Evolutionary conservation across 345 rosid species (phyloP), one percentile per base, ranked within the genome.

Genomic region (Kandelia obovata): DNA sequence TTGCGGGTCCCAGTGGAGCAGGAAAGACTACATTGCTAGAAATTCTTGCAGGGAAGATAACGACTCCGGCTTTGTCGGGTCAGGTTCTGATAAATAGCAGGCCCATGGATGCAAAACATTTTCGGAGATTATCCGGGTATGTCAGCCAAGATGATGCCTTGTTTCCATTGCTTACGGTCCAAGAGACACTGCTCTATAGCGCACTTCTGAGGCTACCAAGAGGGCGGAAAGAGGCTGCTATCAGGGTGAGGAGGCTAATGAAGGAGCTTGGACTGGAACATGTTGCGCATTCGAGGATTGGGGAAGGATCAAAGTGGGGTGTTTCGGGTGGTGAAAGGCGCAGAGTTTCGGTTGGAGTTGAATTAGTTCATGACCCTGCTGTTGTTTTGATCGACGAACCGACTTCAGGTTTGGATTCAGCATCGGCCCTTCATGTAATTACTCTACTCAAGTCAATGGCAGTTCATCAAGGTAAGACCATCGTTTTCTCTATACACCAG

Each of bases 391-490:
- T 93, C 9, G 97, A 93, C 74, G 98, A 93, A 73, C 98, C 98
- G n/a, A 93, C 97, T 72, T 93, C 97, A 23, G 94, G 98, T 20
- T 73, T 93, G 80, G 98, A 93, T 76, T 93, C 98, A 0, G 96
- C 91, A 0, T 88, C 97, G 1, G 98, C 98, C 63, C 87, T 93
- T 53, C 94, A 86, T 64, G 76, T 86, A 30, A 76, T 86, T 47
- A 84, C 74, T 63, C 76, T 91, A 58, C 91, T 93, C 32, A 89
- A 89, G 76, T 81, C 80, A 17, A 85, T 89, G 89, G 88, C 79
- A 3, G 52, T 78, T 60, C 73, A 74, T 53, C 97, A 91, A 82
- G 90, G 94, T 28, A 93, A 89, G 78, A 93, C 97, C n/a, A 83
- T 93, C 68, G 80, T 91, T 63, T 64, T 91, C 60, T 88, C 97